Evolutionary conservation across 148 eudicot genomes (phyloP).

Genomic region (Cornus kousa): DNA sequence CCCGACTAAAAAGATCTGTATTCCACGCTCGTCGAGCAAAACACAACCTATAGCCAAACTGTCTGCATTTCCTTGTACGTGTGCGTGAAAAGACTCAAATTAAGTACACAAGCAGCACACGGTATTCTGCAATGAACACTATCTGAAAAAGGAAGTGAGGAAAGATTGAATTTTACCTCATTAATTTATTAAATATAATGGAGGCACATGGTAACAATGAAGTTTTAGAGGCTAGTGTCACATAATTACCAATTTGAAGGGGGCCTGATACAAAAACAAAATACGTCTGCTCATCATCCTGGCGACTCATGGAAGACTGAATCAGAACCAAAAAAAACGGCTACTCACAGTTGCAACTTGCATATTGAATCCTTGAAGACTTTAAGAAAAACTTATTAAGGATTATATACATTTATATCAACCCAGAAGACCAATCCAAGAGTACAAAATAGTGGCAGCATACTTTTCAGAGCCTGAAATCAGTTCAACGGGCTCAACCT

Average conservation of each 20-base stretch:
- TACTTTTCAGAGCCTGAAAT: background rate
- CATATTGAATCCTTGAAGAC: background rate
- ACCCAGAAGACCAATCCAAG: background rate
- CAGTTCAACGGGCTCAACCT: background rate
- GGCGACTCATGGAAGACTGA: background rate
- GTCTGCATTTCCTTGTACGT: background rate
- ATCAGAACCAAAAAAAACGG: background rate
- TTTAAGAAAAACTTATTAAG: background rate
- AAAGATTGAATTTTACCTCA: background rate
- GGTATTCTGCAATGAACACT: background rate
- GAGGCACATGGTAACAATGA: background rate
- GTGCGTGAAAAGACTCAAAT: background rate
- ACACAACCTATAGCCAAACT: background rate
- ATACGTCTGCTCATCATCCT: background rate
- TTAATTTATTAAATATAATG: background rate
- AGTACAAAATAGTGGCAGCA: background rate
- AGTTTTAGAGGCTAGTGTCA: background rate
- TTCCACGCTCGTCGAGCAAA: background rate
- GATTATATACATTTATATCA: background rate
- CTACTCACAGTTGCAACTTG: too few species aligned
- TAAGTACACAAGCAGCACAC: background rate
- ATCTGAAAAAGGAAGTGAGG: background rate
- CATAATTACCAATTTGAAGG: background rate
- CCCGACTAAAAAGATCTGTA: background rate
- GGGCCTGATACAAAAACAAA: background rate